These are phyloP conservation scores for Calendula officinalis DNA, from an alignment of 129 eudicot genomes.

Conservation along the genomic window DNA sequence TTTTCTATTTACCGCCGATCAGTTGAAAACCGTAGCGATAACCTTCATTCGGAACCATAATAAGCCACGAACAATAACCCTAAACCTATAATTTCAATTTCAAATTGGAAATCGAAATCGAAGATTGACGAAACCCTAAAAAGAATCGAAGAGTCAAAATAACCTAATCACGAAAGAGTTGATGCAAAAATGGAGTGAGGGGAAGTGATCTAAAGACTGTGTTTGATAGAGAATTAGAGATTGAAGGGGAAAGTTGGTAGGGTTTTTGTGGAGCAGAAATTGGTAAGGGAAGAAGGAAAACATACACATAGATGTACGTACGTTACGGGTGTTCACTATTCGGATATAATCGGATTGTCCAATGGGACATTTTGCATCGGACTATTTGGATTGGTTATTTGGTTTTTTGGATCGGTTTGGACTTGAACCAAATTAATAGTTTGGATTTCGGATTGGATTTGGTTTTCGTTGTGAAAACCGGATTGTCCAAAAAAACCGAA, in stretches of 20 bases:
- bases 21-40: conserved; percentile 20
- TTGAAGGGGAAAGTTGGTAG: conserved; percentile 40
- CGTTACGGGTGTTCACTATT: too few relatives aligned
- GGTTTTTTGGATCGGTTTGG: too few relatives aligned
- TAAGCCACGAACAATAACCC: background rate
- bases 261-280: conserved; percentile 51
- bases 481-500: too few relatives aligned
- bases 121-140: background rate
- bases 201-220: conserved; percentile 24
- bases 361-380: too few relatives aligned
- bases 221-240: background rate
- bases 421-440: too few relatives aligned
- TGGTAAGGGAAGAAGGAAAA: conserved; percentile 10
- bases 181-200: background rate
- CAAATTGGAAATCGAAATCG: background rate
- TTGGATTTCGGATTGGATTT: too few relatives aligned
- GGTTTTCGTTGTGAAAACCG: too few relatives aligned
- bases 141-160: conserved; percentile 11
- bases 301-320: too few relatives aligned
- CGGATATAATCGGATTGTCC: too few relatives aligned
- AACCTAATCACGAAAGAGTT: background rate
- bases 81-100: background rate
- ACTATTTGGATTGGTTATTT: too few relatives aligned
- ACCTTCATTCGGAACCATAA: conserved; percentile 41
- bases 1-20: conserved; percentile 25